Evolutionary conservation across 371 early-diverging fungal genomes (phyloP), one percentile per base, ranked within the genome.

Genomic region (Blyttiomyces sp.): DNA sequence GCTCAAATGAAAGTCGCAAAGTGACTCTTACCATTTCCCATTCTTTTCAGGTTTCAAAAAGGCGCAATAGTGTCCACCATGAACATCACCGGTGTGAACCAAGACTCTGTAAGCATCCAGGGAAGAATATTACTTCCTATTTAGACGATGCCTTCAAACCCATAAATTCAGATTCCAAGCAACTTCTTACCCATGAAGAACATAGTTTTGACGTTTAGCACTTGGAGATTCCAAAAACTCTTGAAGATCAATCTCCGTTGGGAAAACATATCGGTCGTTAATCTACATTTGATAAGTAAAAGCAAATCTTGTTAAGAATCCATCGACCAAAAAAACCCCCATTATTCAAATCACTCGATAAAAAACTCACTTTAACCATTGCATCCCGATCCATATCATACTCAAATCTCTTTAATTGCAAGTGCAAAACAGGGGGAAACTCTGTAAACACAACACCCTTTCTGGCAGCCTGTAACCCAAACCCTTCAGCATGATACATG

Each of bases 191-290:
- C 92, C 94, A 70, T 95, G 93, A 23, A 95, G 73, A 26, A 80
- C 72, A 73, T 95, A 96, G 42, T 84, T 79, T 72, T 89, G 86
- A n/a, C 88, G 77, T 43, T 43, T 32, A 26, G 30, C 81, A 4
- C 85, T 87, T 26, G 84, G 79, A 7, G 77, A 74, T 4, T 84
- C 82, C 31, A 94, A 77, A 72, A 89, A 97, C n/a, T 86, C 85
- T n/a, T 84, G 87, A 46, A 99, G 75, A 61, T 97, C 94, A 50
- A 99, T 86, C 49, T 84, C 81, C n/a, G 81, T 72, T 13, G 97
- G 96, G 74, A 92, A 99, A 69, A 95, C 97, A 71, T 92, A 91
- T n/a, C 97, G 88, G 73, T 97, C 97, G 80, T 99, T 98, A 74
- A 96, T 92, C 87, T 87, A 59, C 42, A 24, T 26, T 7, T 39